These are phyloP conservation scores for Antrodiella citrinella DNA, from an alignment of 768 basidiomycete species.

Conservation along the genomic window DNA sequence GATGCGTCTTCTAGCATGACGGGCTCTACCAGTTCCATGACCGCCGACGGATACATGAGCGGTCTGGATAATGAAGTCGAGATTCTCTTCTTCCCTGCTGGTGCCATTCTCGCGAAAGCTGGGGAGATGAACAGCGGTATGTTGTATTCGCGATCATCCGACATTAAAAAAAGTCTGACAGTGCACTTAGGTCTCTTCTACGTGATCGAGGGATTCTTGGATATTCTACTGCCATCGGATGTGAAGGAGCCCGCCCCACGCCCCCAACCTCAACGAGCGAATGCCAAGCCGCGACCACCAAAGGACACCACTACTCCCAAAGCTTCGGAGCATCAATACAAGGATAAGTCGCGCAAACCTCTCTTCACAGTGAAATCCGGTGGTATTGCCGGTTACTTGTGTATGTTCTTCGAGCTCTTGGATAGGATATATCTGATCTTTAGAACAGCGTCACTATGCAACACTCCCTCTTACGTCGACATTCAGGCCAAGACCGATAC, in stretches of 20 bases:
- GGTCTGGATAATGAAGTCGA: constrained; percentile 96
- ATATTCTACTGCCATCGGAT: constrained; percentile 68
- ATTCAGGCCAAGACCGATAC: constrained; percentile 96
- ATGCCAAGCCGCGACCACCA: constrained; percentile 2
- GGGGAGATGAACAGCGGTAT: constrained; percentile 84
- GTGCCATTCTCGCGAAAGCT: constrained; percentile 77
- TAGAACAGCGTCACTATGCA: constrained; percentile 74
- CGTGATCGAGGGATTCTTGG: constrained; percentile 92
- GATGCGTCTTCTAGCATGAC: constrained; percentile 61
- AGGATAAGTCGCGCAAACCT: constrained; percentile 43
- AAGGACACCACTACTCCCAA: constrained; percentile 4
- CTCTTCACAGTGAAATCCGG: constrained; percentile 96
- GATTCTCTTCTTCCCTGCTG: constrained; percentile 87
- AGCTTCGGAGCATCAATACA: constrained; percentile 26
- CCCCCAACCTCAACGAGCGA: constrained; percentile 1
- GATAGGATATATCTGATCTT: constrained; percentile 1
- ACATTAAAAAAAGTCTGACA: not conserved
- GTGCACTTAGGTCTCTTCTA: constrained; percentile 85
- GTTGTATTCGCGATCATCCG: no score
- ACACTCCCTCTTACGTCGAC: constrained; percentile 91
- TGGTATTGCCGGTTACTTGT: constrained; percentile 94
- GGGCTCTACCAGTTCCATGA: constrained; percentile 43
- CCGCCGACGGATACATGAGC: constrained; percentile 51
- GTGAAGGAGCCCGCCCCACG: constrained; percentile 6
- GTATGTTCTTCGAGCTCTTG: constrained; percentile 31